phyloP scores from a whole-genome alignment of 2,329 filamentous ascomycete genomes.

The Neoscytalidium dimidiatum region DNA sequence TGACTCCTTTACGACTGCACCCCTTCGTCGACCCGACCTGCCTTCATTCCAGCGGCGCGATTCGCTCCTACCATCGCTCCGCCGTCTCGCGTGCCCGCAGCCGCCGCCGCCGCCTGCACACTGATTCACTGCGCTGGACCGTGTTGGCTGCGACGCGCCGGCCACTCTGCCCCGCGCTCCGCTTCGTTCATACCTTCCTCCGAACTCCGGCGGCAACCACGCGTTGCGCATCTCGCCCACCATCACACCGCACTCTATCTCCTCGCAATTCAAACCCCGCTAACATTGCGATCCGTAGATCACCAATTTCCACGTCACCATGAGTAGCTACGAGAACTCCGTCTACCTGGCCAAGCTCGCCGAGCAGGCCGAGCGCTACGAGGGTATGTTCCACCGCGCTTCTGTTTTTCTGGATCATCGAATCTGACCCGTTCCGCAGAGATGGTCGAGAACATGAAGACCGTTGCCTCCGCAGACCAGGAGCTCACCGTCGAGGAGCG shows the following conservation, averaged over 20 bases:
- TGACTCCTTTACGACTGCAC: conserved; percentile 28
- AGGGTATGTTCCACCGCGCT: conserved; percentile 63
- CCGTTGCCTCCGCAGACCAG: conserved; percentile 51
- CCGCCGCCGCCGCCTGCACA: conserved; percentile 25
- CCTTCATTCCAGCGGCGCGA: conserved; percentile 11
- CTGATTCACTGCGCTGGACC: conserved; percentile 24
- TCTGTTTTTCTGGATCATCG: conserved; percentile 21
- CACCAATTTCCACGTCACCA: conserved; percentile 16
- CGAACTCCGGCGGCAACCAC: conserved; percentile 12
- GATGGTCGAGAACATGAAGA: conserved; percentile 99
- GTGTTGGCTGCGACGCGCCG: conserved; percentile 11
- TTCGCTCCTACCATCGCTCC: conserved; percentile 5
- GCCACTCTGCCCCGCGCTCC: conserved; percentile 17
- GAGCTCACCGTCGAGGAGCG: conserved; percentile 70
- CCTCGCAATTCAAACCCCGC: background rate
- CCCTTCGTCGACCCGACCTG: conserved; percentile 27
- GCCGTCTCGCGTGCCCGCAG: conserved; percentile 21
- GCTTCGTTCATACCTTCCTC: conserved; percentile 17
- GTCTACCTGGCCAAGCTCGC: conserved; percentile 95
- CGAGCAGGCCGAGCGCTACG: conserved; percentile 99
- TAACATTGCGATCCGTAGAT: conserved; percentile 11
- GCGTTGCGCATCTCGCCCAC: background rate
- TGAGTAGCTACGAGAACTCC: conserved; percentile 21
- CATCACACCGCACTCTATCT: background rate
- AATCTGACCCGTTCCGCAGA: conserved; percentile 54